phyloP scores from a whole-genome alignment of 2,329 filamentous ascomycete genomes.

The Albophoma yamanashiensis region DNA sequence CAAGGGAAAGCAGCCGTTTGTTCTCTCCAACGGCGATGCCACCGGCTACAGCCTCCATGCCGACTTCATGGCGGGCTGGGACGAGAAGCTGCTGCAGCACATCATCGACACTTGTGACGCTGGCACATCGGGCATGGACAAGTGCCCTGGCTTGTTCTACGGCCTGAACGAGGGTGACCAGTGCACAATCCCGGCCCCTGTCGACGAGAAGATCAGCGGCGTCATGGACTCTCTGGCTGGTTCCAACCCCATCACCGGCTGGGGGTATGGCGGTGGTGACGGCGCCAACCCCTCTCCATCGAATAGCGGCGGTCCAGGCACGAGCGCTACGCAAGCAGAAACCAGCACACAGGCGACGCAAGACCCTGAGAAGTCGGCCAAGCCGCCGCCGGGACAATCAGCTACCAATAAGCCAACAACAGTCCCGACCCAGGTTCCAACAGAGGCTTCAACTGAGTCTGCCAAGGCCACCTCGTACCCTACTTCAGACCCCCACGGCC shows the following conservation, averaged over 20 bases:
- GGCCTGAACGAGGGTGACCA: slow-evolving; percentile 42
- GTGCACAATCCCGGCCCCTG: slow-evolving; percentile 40
- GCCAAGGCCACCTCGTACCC: neutral
- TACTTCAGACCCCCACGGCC: neutral
- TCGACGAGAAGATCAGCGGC: slow-evolving; percentile 34
- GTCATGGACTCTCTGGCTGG: slow-evolving; percentile 41
- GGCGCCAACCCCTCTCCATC: neutral
- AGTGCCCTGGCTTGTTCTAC: slow-evolving; percentile 46
- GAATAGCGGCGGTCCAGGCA: neutral
- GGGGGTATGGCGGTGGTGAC: slow-evolving; percentile 27
- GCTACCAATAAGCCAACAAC: neutral
- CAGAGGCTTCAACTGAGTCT: slow-evolving; percentile 4
- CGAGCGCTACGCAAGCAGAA: neutral
- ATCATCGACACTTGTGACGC: slow-evolving; percentile 58
- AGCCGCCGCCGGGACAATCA: neutral
- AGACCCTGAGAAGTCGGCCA: neutral
- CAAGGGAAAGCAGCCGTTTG: slow-evolving; percentile 50
- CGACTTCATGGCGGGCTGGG: slow-evolving; percentile 67
- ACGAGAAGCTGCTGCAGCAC: slow-evolving; percentile 50
- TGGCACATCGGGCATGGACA: slow-evolving; percentile 47
- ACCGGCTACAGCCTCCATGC: slow-evolving; percentile 62
- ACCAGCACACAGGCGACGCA: neutral
- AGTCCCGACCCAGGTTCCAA: neutral
- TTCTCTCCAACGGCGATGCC: slow-evolving; percentile 57
- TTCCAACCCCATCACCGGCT: slow-evolving; percentile 42